Base-by-base conservation (phyloP, 257 asterid genomes). In the Plectranthus barbatus region DNA sequence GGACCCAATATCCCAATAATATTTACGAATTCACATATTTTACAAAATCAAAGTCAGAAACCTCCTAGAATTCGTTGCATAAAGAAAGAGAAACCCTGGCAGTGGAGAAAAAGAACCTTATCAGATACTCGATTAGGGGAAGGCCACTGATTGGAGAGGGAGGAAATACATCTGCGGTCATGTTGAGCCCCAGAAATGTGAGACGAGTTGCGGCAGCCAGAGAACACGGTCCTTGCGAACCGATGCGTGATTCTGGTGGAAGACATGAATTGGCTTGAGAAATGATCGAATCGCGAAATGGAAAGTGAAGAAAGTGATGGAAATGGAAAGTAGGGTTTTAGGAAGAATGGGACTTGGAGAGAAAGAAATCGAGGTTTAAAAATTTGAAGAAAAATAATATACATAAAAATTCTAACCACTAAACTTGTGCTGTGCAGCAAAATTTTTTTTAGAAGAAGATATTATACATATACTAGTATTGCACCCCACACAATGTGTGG, bases 151-250 rank as follows among this genome's bases (percentile, higher is more conserved):
- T 29, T 66, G 51, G 73, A 61, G 59, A 77, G 33, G 41, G 57
- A 53, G 56, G 79, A 75, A 34, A 57, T 47, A 62, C 48, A 60
- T 2, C 45, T 62, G 19, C 62, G 77, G 37, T 56, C 60, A 59
- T 50, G 72, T 47, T 78, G 82, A 39, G 21, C n/a, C 17, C 64
- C 61, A 33, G 40, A 54, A 14, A 69, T 53, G 37, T 64, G 62
- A 73, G 76, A 53, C 58, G 92, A 74, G 73, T 59, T 67, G 67
- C 86, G 79, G 67, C 51, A 71, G 65, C 71, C 82, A 57, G 77
- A 18, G 62, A 73, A 14, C 24, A 68, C 29, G 20, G 60, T 18
- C 48, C 79, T 80, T 1, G 88, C 68, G 7, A 83, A 67, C 47
- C 90, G 84, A 60, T 55, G 48, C 2, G 83, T 24, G 7, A 86